Evolutionary conservation across 2,329 filamentous ascomycete species (phyloP), one percentile per base, ranked within the genome.

Genomic region (Mollisiaceae sp.): DNA sequence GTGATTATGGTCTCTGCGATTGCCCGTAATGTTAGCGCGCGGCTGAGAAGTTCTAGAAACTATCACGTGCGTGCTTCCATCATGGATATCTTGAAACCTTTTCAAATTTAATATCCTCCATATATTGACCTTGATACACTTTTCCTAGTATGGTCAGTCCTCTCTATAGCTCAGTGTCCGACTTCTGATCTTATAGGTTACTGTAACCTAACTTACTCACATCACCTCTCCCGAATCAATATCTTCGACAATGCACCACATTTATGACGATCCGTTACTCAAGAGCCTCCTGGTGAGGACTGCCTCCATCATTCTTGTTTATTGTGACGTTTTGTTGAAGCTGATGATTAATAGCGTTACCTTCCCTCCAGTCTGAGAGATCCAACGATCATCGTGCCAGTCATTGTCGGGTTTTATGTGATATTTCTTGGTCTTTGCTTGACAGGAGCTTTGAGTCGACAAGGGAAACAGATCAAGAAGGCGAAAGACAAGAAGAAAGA

Each of bases 401-500:
- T 68, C 27, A 54, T 68, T 18, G 64, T 66, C 35, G 62, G 55
- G 2, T 59, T 68, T 45, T 70, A 70, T 38, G 65, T 70, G 8
- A 58, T 65, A 4, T 27, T 67, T 36, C 62, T 70, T 3, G 68
- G 66, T 8, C 47, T 68, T 15, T 63, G 60, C n/a, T 50, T 70
- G 18, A 67, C 62, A 11, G 66, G 66, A 20, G 66, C 66, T 15
- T 36, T 70, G 1, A 62, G 64, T 9, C 54, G 64, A 18, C 60
- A 66, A 27, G 59, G 60, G 45, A 45, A 38, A 1, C 60, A 64
- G 11, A 64, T 67, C 14, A 24, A 60, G 18, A 59, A 60, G 32
- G 56, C 47, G 8, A 64, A 59, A 15, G 56, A 59, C 12, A 60
- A 67, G 20, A 65, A 60, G 58, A 67, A 59, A 22, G 8, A 57